phyloP scores from a whole-genome alignment of 2,329 filamentous ascomycete genomes.

The Fusarium sulawesiense region DNA sequence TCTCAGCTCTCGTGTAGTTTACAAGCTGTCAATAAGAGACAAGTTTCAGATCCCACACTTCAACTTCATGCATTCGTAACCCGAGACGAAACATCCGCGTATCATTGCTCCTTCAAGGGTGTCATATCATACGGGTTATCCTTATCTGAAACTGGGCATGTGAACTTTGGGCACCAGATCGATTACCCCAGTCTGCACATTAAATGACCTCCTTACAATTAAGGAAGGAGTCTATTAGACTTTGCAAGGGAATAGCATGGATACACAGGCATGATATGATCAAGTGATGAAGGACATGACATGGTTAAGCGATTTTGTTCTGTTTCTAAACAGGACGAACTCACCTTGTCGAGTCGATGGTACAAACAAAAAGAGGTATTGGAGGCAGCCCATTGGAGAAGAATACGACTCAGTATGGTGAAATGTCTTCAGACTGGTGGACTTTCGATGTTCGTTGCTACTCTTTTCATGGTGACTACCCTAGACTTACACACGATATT shows the following conservation, averaged over 20 bases:
- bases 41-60: slow-evolving; percentile 4
- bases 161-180: background rate
- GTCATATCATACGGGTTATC: background rate
- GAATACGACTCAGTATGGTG: background rate
- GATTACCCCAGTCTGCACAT: background rate
- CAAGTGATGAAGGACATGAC: background rate
- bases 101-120: slow-evolving; percentile 9
- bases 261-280: background rate
- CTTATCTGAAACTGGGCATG: slow-evolving; percentile 13
- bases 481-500: background rate
- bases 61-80: slow-evolving; percentile 13
- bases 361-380: background rate
- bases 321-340: background rate
- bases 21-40: background rate
- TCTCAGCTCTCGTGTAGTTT: background rate
- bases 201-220: background rate
- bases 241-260: background rate
- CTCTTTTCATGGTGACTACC: background rate
- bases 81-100: slow-evolving; percentile 15
- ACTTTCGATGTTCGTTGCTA: background rate
- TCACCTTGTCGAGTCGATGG: background rate
- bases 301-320: background rate
- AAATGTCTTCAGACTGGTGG: background rate
- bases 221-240: background rate
- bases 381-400: background rate